Percentiles rank a stretch among this genome's conserved stretches.
Evolutionary conservation across 2,329 filamentous ascomycete species (phyloP).

Genomic region (Fusarium secorum): DNA sequence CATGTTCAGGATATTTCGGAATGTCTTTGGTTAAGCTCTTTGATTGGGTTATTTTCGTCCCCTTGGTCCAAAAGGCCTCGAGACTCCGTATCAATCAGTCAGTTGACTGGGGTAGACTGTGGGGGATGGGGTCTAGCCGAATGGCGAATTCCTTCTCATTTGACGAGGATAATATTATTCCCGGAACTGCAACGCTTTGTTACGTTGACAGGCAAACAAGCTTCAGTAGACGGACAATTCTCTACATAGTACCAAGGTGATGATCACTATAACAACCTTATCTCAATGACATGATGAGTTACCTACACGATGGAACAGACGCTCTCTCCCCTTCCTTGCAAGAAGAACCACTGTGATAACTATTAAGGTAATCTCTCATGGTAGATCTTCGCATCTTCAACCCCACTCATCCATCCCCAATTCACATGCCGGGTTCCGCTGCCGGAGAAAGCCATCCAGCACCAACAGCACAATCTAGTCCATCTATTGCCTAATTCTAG

Average conservation of each 20-base stretch:
- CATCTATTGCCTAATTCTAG: slow-evolving; percentile 7
- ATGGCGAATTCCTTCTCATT: slow-evolving; percentile 18
- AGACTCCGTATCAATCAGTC: slow-evolving; percentile 13
- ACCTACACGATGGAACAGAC: not conserved
- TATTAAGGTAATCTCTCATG: not conserved
- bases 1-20: not conserved
- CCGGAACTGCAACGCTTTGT: not conserved
- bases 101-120: slow-evolving; percentile 23
- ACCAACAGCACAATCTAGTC: not conserved
- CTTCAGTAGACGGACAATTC: not conserved
- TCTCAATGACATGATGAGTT: not conserved
- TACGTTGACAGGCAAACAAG: not conserved
- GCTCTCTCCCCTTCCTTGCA: not conserved
- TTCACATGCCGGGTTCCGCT: slow-evolving; percentile 20
- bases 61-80: not conserved
- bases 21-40: not conserved
- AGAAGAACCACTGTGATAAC: not conserved
- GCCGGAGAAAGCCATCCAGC: slow-evolving; percentile 5
- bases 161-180: not conserved
- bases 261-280: not conserved
- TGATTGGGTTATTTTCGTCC: not conserved
- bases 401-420: not conserved
- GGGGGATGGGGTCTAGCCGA: slow-evolving; percentile 20
- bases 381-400: slow-evolving; percentile 2
- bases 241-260: not conserved